These are phyloP conservation scores for Powellomyces hirtus DNA, from an alignment of 192 early-diverging fungal genomes.

Conservation along the genomic window DNA sequence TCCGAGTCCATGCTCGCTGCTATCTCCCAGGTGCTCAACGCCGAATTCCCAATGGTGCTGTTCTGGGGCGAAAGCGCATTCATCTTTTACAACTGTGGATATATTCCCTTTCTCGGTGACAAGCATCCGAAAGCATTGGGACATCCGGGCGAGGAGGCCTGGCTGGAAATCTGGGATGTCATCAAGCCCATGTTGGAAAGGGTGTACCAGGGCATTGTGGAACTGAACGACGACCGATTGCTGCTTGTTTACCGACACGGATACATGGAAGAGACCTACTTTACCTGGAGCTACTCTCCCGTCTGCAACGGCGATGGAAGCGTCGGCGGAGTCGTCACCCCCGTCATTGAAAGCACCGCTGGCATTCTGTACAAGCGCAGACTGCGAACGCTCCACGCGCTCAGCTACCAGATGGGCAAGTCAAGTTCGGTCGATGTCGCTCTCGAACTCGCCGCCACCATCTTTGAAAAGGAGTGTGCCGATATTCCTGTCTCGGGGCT, in stretches of 20 bases:
- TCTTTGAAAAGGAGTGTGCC: not conserved
- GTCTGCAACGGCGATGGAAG: not conserved
- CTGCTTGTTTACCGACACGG: not conserved
- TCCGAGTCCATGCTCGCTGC: not conserved
- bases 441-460: not conserved
- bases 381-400: not conserved
- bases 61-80: conserved; percentile 2
- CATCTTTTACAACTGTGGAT: conserved; percentile 22
- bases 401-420: not conserved
- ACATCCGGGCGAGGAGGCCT: not conserved
- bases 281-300: conserved; percentile 18
- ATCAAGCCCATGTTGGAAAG: not conserved
- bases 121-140: conserved; percentile 10
- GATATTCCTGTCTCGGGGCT: not conserved
- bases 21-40: not conserved
- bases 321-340: not conserved
- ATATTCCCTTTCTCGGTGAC: conserved; percentile 16
- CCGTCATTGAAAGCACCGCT: not conserved
- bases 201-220: not conserved
- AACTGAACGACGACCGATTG: not conserved
- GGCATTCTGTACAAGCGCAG: not conserved
- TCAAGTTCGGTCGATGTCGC: not conserved
- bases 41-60: conserved; percentile 5
- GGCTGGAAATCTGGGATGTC: not conserved
- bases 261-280: conserved; percentile 15